phyloP scores from a whole-genome alignment of 208 protist species.

The Wallacemonas rigidus region DNA sequence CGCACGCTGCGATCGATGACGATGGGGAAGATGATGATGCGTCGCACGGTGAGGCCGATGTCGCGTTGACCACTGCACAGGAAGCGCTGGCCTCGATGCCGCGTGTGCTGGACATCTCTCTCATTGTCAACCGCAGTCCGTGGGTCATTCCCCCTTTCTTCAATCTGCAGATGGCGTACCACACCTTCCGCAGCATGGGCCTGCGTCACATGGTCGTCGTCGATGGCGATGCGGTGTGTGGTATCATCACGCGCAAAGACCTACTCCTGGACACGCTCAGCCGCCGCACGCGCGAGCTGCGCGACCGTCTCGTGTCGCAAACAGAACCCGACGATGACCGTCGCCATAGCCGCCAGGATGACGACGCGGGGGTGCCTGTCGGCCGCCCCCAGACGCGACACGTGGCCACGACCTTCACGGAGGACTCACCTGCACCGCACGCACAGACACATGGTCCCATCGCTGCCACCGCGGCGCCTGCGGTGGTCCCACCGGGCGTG shows the following conservation, averaged over 20 bases:
- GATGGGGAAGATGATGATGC: neutral
- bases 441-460: too few relatives aligned
- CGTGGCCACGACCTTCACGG: neutral
- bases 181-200: constrained; percentile 92
- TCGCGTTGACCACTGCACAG: neutral
- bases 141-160: constrained; percentile 88
- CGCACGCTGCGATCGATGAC: neutral
- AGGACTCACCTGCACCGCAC: neutral
- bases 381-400: neutral
- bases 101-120: constrained; percentile 63
- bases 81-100: constrained; percentile 35
- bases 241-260: constrained; percentile 95
- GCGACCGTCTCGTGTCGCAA: constrained; percentile 18
- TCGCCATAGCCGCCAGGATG: too few relatives aligned
- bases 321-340: too few relatives aligned
- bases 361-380: too few relatives aligned
- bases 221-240: constrained; percentile 75
- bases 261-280: constrained; percentile 74
- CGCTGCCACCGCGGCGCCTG: too few relatives aligned
- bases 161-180: constrained; percentile 86
- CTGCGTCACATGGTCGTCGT: constrained; percentile 94
- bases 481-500: too few relatives aligned
- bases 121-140: constrained; percentile 90
- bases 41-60: neutral
- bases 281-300: constrained; percentile 51